A percentile compares a stretch with the other conserved stretches of the same genome.
phyloP scores from a whole-genome alignment of 164 flowering plant genomes.

The Hamamelis virginiana region DNA sequence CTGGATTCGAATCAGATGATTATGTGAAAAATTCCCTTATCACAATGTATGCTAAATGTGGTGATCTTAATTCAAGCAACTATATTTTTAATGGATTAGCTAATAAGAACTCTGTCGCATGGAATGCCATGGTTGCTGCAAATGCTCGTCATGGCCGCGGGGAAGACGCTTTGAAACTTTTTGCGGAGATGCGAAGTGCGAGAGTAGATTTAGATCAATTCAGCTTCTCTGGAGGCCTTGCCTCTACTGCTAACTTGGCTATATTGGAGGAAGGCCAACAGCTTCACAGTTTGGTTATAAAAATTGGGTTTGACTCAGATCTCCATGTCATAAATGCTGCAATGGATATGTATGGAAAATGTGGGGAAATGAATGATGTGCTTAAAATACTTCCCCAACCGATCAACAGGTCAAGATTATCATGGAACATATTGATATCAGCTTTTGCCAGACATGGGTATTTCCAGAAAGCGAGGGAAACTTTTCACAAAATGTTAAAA shows the following conservation, averaged over 20 bases:
- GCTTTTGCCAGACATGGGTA: conserved; percentile 71
- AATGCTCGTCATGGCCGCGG: conserved; percentile 63
- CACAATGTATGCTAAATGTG: conserved; percentile 80
- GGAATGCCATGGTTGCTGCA: conserved; percentile 83
- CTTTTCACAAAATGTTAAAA: conserved; percentile 65
- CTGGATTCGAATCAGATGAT: conserved; percentile 57
- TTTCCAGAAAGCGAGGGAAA: conserved; percentile 53
- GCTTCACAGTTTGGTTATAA: conserved; percentile 54
- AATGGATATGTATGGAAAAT: conserved; percentile 87
- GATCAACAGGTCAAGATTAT: conserved; percentile 36
- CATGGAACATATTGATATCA: conserved; percentile 84
- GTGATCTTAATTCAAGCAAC: conserved; percentile 55
- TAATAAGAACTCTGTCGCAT: conserved; percentile 38
- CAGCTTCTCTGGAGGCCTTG: conserved; percentile 61
- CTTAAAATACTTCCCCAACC: conserved; percentile 49
- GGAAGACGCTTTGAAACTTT: conserved; percentile 62
- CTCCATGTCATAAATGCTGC: conserved; percentile 54
- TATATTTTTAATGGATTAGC: conserved; percentile 43
- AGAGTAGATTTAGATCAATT: conserved; percentile 66
- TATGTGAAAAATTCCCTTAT: conserved; percentile 77
- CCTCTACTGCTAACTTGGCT: conserved; percentile 65
- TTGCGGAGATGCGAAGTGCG: conserved; percentile 43
- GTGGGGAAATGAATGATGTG: conserved; percentile 65
- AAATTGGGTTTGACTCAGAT: conserved; percentile 59
- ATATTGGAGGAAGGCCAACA: conserved; percentile 68